These are phyloP conservation scores for Daldinia eschscholtzii DNA, from an alignment of 2,329 filamentous ascomycete genomes.

Conservation along the genomic window DNA sequence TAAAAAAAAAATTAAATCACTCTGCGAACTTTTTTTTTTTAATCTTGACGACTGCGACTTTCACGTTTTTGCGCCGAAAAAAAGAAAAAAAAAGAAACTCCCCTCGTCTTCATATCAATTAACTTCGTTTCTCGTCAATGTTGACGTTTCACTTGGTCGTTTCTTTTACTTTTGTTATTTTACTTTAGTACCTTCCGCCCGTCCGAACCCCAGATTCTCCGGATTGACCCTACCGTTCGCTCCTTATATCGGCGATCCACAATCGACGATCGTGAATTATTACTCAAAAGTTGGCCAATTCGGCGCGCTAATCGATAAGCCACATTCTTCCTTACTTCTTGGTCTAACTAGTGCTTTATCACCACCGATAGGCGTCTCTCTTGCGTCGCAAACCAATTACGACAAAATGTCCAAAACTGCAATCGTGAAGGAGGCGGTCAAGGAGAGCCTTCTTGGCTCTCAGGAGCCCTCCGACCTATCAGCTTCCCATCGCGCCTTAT, in stretches of 20 bases:
- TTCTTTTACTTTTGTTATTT: slow-evolving; percentile 32
- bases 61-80: slow-evolving; percentile 9
- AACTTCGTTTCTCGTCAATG: slow-evolving; percentile 20
- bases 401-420: slow-evolving; percentile 59
- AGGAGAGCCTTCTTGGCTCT: slow-evolving; percentile 80
- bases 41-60: slow-evolving; percentile 12
- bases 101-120: slow-evolving; percentile 21
- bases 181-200: slow-evolving; percentile 24
- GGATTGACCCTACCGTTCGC: slow-evolving; percentile 38
- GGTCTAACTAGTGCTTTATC: slow-evolving; percentile 18
- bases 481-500: slow-evolving; percentile 79
- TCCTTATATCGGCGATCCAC: slow-evolving; percentile 47
- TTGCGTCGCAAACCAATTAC: slow-evolving; percentile 22
- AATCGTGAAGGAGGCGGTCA: slow-evolving; percentile 77
- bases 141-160: slow-evolving; percentile 17
- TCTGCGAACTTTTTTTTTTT: slow-evolving; percentile 34
- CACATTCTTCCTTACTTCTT: slow-evolving; percentile 5
- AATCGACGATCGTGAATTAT: slow-evolving; percentile 39
- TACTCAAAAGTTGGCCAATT: slow-evolving; percentile 36
- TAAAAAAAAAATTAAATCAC: slow-evolving; percentile 42
- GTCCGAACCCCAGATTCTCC: slow-evolving; percentile 41
- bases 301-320: slow-evolving; percentile 40
- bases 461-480: slow-evolving; percentile 73
- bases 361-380: slow-evolving; percentile 14
- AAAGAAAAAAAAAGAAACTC: no score